These are phyloP conservation scores for Solanum sejunctum DNA, from an alignment of 257 asterid species.

Conservation along the genomic window DNA sequence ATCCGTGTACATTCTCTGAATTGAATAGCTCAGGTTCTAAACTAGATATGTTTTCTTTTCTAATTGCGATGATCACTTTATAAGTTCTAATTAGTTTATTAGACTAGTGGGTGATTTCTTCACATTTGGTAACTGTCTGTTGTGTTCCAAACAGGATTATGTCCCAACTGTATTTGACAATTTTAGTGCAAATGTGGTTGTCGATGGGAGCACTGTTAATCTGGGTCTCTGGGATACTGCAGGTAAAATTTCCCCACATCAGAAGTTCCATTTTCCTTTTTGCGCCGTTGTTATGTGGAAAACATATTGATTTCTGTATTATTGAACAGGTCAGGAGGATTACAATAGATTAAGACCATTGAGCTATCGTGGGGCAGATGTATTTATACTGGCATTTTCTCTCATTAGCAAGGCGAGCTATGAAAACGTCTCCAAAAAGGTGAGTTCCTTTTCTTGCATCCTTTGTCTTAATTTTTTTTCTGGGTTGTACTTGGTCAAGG, in stretches of 20 bases:
- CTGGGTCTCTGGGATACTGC: constrained; percentile 97
- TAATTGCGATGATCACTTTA: background rate
- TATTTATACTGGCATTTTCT: constrained; percentile 85
- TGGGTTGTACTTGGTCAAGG: background rate
- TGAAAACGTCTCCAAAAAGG: constrained; percentile 77
- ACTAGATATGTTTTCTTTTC: background rate
- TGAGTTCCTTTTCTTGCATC: background rate
- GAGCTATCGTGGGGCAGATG: constrained; percentile 97
- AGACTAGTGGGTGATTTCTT: background rate
- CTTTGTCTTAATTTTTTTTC: background rate
- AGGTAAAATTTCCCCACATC: constrained; percentile 24
- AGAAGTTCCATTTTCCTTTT: background rate
- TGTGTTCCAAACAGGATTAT: constrained; percentile 43
- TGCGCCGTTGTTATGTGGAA: background rate
- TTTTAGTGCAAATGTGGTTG: constrained; percentile 81
- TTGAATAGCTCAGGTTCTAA: background rate
- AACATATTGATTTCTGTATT: background rate
- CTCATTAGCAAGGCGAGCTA: constrained; percentile 92
- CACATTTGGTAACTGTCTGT: background rate
- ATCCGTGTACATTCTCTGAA: background rate
- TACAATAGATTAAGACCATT: constrained; percentile 79
- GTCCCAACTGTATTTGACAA: constrained; percentile 95
- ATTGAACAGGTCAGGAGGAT: constrained; percentile 72
- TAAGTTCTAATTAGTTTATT: background rate
- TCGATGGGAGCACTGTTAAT: constrained; percentile 79